Conservation (phyloP, 306 rosid species). For the Cicer yamashitae region DNA sequence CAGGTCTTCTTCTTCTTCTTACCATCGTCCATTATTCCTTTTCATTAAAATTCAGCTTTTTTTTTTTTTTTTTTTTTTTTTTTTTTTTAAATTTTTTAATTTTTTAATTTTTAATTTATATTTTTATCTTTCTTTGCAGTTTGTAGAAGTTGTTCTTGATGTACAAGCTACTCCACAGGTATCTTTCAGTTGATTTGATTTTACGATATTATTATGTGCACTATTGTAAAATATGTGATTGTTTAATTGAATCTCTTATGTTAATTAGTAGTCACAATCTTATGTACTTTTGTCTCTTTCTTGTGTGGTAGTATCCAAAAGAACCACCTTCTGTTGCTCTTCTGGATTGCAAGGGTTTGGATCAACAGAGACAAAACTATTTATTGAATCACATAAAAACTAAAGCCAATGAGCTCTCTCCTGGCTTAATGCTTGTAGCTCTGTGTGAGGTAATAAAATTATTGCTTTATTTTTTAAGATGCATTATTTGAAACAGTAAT, state of each 20-base stretch:
- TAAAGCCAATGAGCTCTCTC: slow-evolving; percentile 64
- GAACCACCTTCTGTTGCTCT: slow-evolving; percentile 65
- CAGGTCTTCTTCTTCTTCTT: slow-evolving; percentile 54
- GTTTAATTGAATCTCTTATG: neutral
- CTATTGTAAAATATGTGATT: slow-evolving; percentile 11
- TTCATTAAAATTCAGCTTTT: no score
- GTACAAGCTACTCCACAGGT: slow-evolving; percentile 68
- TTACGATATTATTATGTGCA: slow-evolving; percentile 8
- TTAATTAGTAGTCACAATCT: slow-evolving; percentile 7
- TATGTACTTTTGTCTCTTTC: slow-evolving; percentile 32
- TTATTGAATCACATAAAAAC: slow-evolving; percentile 51
- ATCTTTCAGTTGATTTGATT: slow-evolving; percentile 25
- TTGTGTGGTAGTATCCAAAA: slow-evolving; percentile 65
- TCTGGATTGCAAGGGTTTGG: slow-evolving; percentile 74
- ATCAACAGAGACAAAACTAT: slow-evolving; percentile 62
- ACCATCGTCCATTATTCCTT: neutral
- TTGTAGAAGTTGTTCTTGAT: slow-evolving; percentile 71
- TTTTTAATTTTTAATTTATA: neutral
- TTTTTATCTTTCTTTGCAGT: slow-evolving; percentile 50
- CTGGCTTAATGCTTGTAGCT: slow-evolving; percentile 76
- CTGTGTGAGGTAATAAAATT: slow-evolving; percentile 73
- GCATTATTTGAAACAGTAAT: slow-evolving; percentile 25
- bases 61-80: no score
- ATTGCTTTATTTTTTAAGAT: slow-evolving; percentile 26
- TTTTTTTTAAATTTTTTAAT: no score